Base-by-base conservation (phyloP, 371 early-diverging fungal genomes). In the Sporodiniella umbellata region DNA sequence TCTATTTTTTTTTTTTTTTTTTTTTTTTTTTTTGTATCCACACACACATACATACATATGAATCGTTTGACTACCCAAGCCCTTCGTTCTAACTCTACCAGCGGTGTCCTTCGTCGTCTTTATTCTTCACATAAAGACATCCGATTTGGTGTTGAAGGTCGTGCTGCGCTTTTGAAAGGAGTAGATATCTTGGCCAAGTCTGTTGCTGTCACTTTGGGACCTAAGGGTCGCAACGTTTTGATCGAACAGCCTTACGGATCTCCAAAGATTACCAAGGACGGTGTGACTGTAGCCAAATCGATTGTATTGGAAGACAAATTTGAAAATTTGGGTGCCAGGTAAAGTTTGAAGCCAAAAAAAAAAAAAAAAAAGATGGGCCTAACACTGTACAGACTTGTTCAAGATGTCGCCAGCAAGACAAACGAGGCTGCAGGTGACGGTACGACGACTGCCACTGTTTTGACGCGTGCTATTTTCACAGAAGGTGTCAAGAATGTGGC, bases 241-340 rank as follows among this genome's bases (percentile, higher is more conserved):
- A 98, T 98, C 68, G 94, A 96, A 66, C 98, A 98, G 72, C 69
- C 95, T 46, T 98, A 94, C 58, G 98, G 97, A 31, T 84, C 90
- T 30, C 98, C 98, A 66, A 97, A 96, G 87, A 98, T 98, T 75
- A 98, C 98, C 69, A 98, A 98, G 88, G 98, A 98, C 71, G 98
- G 98, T 77, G 98, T 98, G 35, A 95, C 98, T 47, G 98, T 98
- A 23, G 98, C 98, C 60, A 97, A 96, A 81, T 84, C 93, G 51
- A 94, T 98, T 70, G 81, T 88, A 22, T 81, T 98, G 35, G 93
- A 96, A 70, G 90, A 93, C 78, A 94, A 93, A 76, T 94, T 98
- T 63, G 96, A 98, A 80, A 96, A 98, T 80, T 85, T 98, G 47
- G 98, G 98, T 63, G 98, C 98, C 48, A 80, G 85, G 81, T 80